Evolutionary conservation across 805 yeast species (phyloP).

Genomic region (Lipomyces yamanashiensis): DNA sequence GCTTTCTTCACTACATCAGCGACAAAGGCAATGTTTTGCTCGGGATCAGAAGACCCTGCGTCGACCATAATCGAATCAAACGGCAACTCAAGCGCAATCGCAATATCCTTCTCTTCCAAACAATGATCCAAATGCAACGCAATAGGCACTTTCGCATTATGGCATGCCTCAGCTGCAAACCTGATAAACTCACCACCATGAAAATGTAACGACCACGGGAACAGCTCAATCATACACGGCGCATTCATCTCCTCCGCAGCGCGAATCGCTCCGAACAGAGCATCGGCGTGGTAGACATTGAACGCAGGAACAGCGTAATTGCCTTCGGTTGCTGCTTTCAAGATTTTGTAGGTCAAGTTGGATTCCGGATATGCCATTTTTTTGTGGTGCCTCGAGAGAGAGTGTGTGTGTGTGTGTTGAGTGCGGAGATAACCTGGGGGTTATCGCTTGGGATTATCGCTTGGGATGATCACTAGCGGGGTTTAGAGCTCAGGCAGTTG

Average conservation of each 20-base stretch:
- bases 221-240: constrained; percentile 46
- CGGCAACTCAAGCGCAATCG: constrained; percentile 44
- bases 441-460: neutral
- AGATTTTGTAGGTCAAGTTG: constrained; percentile 42
- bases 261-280: constrained; percentile 43
- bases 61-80: constrained; percentile 50
- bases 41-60: constrained; percentile 46
- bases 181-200: constrained; percentile 43
- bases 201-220: constrained; percentile 47
- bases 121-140: constrained; percentile 48
- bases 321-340: constrained; percentile 43
- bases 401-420: neutral
- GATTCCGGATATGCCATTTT: constrained; percentile 21
- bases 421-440: neutral
- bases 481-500: no score
- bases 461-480: no score
- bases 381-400: neutral
- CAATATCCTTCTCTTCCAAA: constrained; percentile 43
- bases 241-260: constrained; percentile 46
- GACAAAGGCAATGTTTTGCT: constrained; percentile 43
- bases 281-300: constrained; percentile 44
- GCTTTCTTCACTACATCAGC: constrained; percentile 43
- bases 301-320: constrained; percentile 46
- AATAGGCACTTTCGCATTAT: constrained; percentile 45
- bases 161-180: constrained; percentile 41